A percentile compares a stretch with the other conserved stretches of the same genome.
phyloP scores from a whole-genome alignment of 371 early-diverging fungal genomes.

The Lichtheimia ornata region DNA sequence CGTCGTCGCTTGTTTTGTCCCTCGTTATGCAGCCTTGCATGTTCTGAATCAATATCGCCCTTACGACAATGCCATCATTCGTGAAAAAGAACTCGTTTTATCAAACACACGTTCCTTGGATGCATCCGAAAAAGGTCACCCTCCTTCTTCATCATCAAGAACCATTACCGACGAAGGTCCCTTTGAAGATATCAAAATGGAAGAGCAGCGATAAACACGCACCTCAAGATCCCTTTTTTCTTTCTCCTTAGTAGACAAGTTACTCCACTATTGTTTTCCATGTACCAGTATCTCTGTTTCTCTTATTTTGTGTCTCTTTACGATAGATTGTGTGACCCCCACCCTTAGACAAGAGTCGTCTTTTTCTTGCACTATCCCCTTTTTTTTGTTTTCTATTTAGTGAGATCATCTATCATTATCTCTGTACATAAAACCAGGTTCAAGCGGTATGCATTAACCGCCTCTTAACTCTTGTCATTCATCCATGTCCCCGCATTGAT shows the following conservation, averaged over 20 bases:
- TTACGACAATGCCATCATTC: conserved; percentile 65
- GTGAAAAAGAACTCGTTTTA: conserved; percentile 54
- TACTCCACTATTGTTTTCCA: too few relatives aligned
- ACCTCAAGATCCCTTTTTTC: too few relatives aligned
- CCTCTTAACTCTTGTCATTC: background rate
- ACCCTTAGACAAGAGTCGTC: background rate
- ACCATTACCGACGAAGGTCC: background rate
- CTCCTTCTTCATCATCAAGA: background rate
- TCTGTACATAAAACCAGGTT: background rate
- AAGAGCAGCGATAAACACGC: background rate
- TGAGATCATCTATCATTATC: background rate
- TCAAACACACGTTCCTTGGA: conserved; percentile 3
- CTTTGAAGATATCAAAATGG: conserved; percentile 4
- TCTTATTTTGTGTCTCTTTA: background rate
- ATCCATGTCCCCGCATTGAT: too few relatives aligned
- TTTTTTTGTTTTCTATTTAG: background rate
- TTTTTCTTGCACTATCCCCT: conserved; percentile 1
- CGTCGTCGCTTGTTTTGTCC: conserved; percentile 46
- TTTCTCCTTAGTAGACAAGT: too few relatives aligned
- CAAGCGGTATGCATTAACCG: background rate
- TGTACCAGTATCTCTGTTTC: too few relatives aligned
- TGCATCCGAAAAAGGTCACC: background rate
- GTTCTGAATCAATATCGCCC: conserved; percentile 55
- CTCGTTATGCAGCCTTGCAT: conserved; percentile 47
- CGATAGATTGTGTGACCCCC: background rate